Percentiles rank a stretch among this genome's conserved stretches.
These are phyloP conservation scores for Gossypium rotundifolium DNA, from an alignment of 345 rosid species.

Conservation along the genomic window DNA sequence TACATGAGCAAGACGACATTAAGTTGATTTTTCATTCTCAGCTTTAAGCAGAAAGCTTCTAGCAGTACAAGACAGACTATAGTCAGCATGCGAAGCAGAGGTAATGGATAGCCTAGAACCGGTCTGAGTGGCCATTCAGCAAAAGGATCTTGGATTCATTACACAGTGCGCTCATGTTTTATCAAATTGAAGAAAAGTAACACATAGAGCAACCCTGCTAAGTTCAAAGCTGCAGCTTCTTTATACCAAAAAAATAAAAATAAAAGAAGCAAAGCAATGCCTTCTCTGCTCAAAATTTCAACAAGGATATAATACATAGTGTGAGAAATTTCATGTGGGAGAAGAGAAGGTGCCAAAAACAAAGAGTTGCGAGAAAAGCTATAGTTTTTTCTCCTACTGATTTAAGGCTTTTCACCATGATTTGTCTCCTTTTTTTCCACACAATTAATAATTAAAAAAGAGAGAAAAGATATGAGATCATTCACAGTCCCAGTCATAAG, in stretches of 20 bases:
- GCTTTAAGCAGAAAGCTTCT: background rate
- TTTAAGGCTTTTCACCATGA: background rate
- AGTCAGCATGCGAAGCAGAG: background rate
- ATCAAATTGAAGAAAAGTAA: background rate
- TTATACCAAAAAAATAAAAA: background rate
- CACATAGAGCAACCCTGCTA: background rate
- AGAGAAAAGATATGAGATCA: background rate
- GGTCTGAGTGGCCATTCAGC: background rate
- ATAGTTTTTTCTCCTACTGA: background rate
- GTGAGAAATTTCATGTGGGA: background rate
- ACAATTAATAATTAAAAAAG: background rate
- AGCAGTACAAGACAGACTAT: background rate
- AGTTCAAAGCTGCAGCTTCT: background rate
- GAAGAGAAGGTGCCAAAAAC: background rate
- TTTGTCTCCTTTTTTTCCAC: background rate
- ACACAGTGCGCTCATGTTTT: background rate
- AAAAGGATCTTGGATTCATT: background rate
- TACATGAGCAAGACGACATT: background rate
- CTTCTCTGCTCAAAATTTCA: background rate
- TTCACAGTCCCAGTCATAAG: background rate
- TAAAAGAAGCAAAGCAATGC: background rate
- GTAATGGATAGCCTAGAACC: background rate
- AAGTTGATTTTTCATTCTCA: background rate
- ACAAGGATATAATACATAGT: background rate
- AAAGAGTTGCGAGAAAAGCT: background rate